Conservation (phyloP, 2,329 filamentous ascomycete species). For the Sclerotinia borealis region DNA sequence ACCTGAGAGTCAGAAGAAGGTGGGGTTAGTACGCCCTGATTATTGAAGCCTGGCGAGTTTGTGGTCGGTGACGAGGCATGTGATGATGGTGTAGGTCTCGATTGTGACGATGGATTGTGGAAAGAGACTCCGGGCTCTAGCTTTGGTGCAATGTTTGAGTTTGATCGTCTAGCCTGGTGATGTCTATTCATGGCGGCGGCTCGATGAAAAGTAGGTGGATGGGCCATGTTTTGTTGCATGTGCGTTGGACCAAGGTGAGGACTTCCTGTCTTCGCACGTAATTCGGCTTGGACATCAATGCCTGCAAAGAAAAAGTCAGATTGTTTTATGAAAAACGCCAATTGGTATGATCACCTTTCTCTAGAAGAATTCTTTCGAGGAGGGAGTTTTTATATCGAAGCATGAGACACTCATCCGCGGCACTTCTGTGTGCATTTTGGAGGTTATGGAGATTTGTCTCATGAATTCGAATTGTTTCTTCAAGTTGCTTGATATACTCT, state of each 20-base stretch:
- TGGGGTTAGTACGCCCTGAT: slow-evolving; percentile 54
- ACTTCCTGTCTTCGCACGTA: slow-evolving; percentile 86
- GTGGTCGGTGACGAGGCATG: slow-evolving; percentile 64
- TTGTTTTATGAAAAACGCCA: not conserved
- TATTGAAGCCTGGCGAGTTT: slow-evolving; percentile 54
- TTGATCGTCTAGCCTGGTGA: slow-evolving; percentile 61
- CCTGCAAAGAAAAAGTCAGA: slow-evolving; percentile 45
- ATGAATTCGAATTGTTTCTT: slow-evolving; percentile 94
- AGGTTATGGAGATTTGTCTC: slow-evolving; percentile 89
- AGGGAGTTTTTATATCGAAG: slow-evolving; percentile 97
- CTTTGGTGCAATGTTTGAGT: slow-evolving; percentile 71
- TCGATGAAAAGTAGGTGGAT: slow-evolving; percentile 71
- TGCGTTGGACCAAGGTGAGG: slow-evolving; percentile 68
- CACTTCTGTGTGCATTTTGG: slow-evolving; percentile 88
- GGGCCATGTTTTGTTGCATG: slow-evolving; percentile 61
- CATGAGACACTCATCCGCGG: slow-evolving; percentile 96
- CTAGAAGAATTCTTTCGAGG: slow-evolving; percentile 87
- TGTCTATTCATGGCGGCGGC: slow-evolving; percentile 77
- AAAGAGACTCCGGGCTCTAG: slow-evolving; percentile 47
- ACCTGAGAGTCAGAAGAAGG: slow-evolving; percentile 50
- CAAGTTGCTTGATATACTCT: slow-evolving; percentile 98
- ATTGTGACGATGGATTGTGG: slow-evolving; percentile 53
- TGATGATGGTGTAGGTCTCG: slow-evolving; percentile 75
- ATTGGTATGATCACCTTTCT: slow-evolving; percentile 63
- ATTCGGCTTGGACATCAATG: slow-evolving; percentile 94